A percentile compares a stretch with the other conserved stretches of the same genome.
Evolutionary conservation across 1,284 basidiomycete genomes (phyloP).

Genomic region (Cystobasidium slooffiae): DNA sequence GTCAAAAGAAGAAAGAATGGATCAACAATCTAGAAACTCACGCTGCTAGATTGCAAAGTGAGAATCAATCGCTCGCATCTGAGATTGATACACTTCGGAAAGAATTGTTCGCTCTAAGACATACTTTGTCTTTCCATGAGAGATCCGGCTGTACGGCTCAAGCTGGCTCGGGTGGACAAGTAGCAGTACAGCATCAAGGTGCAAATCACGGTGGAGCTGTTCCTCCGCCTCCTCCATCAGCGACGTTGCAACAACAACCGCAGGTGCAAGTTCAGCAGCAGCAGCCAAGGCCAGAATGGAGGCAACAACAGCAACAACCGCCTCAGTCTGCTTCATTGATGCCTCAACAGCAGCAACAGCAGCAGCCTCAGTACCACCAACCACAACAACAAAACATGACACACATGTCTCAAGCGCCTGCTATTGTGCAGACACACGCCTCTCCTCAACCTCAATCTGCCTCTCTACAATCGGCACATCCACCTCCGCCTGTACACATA

Average conservation of each 20-base stretch:
- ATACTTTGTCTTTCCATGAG: constrained; percentile 41
- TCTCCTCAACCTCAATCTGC: not conserved
- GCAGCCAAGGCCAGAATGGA: constrained; percentile 8
- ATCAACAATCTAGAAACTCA: constrained; percentile 42
- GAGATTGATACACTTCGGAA: constrained; percentile 38
- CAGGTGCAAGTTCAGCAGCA: not conserved
- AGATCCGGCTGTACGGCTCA: constrained; percentile 30
- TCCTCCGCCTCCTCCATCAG: not conserved
- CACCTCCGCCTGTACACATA: constrained; percentile 19
- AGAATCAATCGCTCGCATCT: constrained; percentile 35
- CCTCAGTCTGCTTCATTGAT: not conserved
- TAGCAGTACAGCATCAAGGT: not conserved
- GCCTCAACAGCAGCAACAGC: not conserved
- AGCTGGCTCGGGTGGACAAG: not conserved
- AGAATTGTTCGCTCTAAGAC: constrained; percentile 36
- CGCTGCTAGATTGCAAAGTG: constrained; percentile 37
- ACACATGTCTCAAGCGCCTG: constrained; percentile 1
- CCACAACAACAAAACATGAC: not conserved
- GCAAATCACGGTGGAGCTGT: not conserved
- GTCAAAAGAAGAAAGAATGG: constrained; percentile 49
- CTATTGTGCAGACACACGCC: constrained; percentile 14
- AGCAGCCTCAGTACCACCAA: constrained; percentile 14
- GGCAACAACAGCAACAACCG: constrained; percentile 12
- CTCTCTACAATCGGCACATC: not conserved
- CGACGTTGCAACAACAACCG: not conserved